Evolutionary conservation across 495 filamentous ascomycete genomes (phyloP), one percentile per base, ranked within the genome.

Genomic region (Cladorrhinum samala): DNA sequence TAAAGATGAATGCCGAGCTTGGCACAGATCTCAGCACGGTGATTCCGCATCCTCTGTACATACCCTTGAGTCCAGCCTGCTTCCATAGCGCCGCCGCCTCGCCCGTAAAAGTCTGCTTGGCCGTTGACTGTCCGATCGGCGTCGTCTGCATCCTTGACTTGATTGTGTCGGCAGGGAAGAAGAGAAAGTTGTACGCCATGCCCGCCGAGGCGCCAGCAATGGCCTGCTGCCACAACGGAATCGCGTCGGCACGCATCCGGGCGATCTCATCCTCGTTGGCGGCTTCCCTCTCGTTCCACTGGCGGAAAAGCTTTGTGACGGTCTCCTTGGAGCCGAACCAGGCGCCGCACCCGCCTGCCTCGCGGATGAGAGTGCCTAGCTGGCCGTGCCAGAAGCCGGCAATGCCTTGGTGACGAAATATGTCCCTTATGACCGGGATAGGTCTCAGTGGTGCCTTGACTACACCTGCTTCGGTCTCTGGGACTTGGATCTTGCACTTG

Each of bases 261-360:
- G 59, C 63, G 42, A 67, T 56, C 50, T 72, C 68, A 5, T 49
- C 46, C 8, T 70, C 57, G 18, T 62, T 56, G 7, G 53, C 54
- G 6, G 68, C 67, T 4, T 57, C 52, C 33, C 50, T 50, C 58
- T 69, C 67, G 53, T 75, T 73, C 50, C 65, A 52, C n/a, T 66
- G 58, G 39, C 70, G 62, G 65, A 96, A 86, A 24, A 87, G 66
- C 9, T 81, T 77, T 0, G 81, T 81, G 1, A 84, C 78, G 5
- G 87, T 90, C 71, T 97, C 94, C 63, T 95, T 95, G 49, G 81
- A 77, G 17, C 94, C 94, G 63, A 99, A 99, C 94, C 94, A 99
- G 1, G 91, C 90, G 17, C 89, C 88, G 44, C 83, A 87, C 2
- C 94, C 94, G 9, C 94, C 94, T 0, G 90, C 91, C 69, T 99